A percentile compares a stretch with the other conserved stretches of the same genome.
Evolutionary conservation across 164 flowering plant genomes (phyloP).

Genomic region (Nelumbo lutea): DNA sequence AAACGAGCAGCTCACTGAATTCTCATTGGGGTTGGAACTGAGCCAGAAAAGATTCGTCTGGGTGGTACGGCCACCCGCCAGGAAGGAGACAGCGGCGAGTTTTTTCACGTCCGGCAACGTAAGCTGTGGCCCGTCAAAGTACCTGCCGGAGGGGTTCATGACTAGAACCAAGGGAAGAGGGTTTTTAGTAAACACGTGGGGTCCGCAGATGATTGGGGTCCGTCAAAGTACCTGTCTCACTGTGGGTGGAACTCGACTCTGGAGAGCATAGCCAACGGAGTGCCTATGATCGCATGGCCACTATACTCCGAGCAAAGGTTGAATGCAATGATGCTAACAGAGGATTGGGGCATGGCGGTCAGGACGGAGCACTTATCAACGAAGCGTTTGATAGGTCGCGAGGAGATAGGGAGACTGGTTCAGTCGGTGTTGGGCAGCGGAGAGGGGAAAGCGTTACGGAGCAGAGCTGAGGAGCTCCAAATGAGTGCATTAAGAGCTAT

Average conservation of each 20-base stretch:
- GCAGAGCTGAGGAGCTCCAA: constrained; percentile 19
- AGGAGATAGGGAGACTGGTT: constrained; percentile 34
- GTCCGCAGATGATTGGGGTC: too few relatives aligned
- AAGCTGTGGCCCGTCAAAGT: neutral
- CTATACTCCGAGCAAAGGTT: constrained; percentile 42
- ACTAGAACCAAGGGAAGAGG: constrained; percentile 22
- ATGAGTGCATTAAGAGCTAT: constrained; percentile 17
- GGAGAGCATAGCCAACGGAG: constrained; percentile 37
- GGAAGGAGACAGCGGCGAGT: constrained; percentile 9
- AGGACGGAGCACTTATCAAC: constrained; percentile 10
- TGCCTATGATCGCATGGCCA: constrained; percentile 56
- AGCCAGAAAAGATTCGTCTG: constrained; percentile 43
- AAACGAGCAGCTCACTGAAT: constrained; percentile 29
- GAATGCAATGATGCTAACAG: constrained; percentile 35
- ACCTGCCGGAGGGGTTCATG: constrained; percentile 37
- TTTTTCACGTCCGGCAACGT: constrained; percentile 13
- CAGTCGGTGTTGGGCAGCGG: constrained; percentile 27
- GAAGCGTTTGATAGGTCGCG: constrained; percentile 23
- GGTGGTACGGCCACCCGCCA: constrained; percentile 31
- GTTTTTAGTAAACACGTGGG: constrained; percentile 31
- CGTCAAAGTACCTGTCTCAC: constrained; percentile 31
- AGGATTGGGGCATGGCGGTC: constrained; percentile 33
- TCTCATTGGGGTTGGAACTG: constrained; percentile 47
- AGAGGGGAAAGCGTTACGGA: constrained; percentile 25
- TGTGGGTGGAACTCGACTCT: constrained; percentile 53